Percentiles rank a stretch among this genome's conserved stretches.
phyloP scores from a whole-genome alignment of 2,329 filamentous ascomycete genomes.

The Alternaria atra region DNA sequence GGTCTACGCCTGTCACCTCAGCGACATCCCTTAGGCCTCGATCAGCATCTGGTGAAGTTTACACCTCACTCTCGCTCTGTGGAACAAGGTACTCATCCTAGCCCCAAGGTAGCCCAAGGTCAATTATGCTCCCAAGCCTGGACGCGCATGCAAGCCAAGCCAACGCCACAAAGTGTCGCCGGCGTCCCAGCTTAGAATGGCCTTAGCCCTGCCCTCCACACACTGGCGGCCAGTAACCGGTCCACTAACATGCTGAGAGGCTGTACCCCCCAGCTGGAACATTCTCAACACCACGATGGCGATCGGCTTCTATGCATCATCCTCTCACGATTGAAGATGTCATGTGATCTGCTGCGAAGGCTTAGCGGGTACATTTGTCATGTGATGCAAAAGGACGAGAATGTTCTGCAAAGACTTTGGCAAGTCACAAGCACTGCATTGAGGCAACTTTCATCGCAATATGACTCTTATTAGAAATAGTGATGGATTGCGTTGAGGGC shows the following conservation, averaged over 20 bases:
- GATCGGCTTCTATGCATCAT: slow-evolving; percentile 9
- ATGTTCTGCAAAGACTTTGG: not conserved
- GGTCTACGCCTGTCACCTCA: not conserved
- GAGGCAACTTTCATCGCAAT: not conserved
- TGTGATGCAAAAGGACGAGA: not conserved
- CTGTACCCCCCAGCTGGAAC: slow-evolving; percentile 39
- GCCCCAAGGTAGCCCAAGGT: not conserved
- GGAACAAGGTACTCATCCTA: slow-evolving; percentile 21
- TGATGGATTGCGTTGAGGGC: slow-evolving; percentile 11
- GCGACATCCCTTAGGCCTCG: not conserved
- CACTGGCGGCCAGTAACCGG: slow-evolving; percentile 9
- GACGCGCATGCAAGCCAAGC: slow-evolving; percentile 22
- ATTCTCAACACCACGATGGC: slow-evolving; percentile 44
- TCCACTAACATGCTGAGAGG: slow-evolving; percentile 23
- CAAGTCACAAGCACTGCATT: not conserved
- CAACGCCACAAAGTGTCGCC: slow-evolving; percentile 6
- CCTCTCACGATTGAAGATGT: slow-evolving; percentile 1
- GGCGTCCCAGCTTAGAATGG: slow-evolving; percentile 4
- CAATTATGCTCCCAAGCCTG: slow-evolving; percentile 12
- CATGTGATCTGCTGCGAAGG: slow-evolving; percentile 7
- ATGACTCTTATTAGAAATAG: slow-evolving; percentile 3
- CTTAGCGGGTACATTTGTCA: accelerated
- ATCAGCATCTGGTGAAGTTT: slow-evolving; percentile 11
- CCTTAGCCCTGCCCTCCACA: slow-evolving; percentile 13
- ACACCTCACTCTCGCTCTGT: slow-evolving; percentile 12